These are phyloP conservation scores for Thermothielavioides terrestris DNA, from an alignment of 495 filamentous ascomycete genomes.

Conservation along the genomic window DNA sequence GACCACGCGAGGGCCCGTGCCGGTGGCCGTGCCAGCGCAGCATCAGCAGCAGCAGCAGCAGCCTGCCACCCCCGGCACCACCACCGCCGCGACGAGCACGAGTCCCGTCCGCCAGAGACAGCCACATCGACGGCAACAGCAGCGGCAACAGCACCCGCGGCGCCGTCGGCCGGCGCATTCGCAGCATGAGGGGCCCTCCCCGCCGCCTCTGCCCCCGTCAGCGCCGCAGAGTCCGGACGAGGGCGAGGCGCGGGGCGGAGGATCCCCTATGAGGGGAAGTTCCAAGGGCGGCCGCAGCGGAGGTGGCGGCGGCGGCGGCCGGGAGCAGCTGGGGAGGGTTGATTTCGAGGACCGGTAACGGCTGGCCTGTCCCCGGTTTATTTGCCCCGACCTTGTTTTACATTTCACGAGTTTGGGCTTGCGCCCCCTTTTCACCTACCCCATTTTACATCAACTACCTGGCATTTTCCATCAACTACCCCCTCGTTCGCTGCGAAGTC, in stretches of 20 bases:
- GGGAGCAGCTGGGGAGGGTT: conserved; percentile 42
- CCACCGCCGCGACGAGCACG: conserved; percentile 29
- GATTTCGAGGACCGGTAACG: conserved; percentile 43
- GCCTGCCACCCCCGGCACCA: conserved; percentile 26
- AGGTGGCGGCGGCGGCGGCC: too few species aligned
- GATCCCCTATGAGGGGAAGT: conserved; percentile 31
- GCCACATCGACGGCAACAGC: conserved; percentile 17
- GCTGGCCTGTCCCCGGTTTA: too few species aligned
- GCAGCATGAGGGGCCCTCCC: too few species aligned
- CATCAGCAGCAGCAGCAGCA: conserved; percentile 18
- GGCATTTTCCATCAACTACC: too few species aligned
- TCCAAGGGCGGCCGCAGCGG: conserved; percentile 28
- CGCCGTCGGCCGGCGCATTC: too few species aligned
- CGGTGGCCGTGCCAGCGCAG: conserved; percentile 22
- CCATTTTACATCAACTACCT: not conserved
- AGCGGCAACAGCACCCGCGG: conserved; percentile 7
- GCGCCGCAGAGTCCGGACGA: conserved; percentile 41
- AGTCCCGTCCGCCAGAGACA: too few species aligned
- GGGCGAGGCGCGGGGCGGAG: conserved; percentile 29
- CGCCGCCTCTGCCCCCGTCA: too few species aligned
- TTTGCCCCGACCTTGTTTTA: too few species aligned
- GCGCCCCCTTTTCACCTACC: not conserved
- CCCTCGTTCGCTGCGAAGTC: too few species aligned
- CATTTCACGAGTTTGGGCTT: too few species aligned
- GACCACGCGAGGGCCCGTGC: conserved; percentile 33